Percentiles rank a stretch among this genome's conserved stretches.
phyloP scores from a whole-genome alignment of 352 stramenopile species.

The Phytophthora ohioensis region DNA sequence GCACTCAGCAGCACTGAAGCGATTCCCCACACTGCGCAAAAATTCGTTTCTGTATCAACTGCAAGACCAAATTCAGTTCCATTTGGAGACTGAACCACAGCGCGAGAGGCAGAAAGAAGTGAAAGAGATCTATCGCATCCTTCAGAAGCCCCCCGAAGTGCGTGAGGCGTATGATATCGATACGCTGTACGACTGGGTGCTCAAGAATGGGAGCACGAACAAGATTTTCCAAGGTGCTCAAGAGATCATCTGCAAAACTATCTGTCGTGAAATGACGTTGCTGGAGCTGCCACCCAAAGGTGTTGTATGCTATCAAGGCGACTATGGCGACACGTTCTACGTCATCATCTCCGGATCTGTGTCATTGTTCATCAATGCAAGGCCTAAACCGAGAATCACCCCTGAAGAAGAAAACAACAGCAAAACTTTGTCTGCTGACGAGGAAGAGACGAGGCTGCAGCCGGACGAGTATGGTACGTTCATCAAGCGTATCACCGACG shows the following conservation, averaged over 20 bases:
- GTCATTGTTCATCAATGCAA: conserved; percentile 79
- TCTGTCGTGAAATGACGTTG: conserved; percentile 89
- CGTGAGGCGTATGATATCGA: conserved; percentile 72
- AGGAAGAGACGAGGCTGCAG: conserved; percentile 40
- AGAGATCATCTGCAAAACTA: conserved; percentile 90
- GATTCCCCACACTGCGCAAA: conserved; percentile 41
- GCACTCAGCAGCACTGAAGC: conserved; percentile 34
- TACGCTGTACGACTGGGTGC: conserved; percentile 80
- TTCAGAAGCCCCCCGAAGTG: conserved; percentile 53
- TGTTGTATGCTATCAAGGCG: conserved; percentile 83
- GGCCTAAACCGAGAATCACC: conserved; percentile 44
- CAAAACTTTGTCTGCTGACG: conserved; percentile 16
- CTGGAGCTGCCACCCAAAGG: conserved; percentile 66
- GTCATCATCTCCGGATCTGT: conserved; percentile 81
- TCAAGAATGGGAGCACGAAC: conserved; percentile 83
- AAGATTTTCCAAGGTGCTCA: conserved; percentile 86
- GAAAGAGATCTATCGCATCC: conserved; percentile 59
- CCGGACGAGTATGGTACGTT: conserved; percentile 68
- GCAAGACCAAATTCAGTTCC: conserved; percentile 63
- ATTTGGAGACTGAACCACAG: conserved; percentile 54
- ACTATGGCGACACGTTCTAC: conserved; percentile 87
- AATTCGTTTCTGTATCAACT: conserved; percentile 65
- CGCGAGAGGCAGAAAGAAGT: conserved; percentile 59
- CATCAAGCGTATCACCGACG: conserved; percentile 79
- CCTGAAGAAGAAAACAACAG: conserved; percentile 33